Evolutionary conservation across 768 basidiomycete species (phyloP), one percentile per base, ranked within the genome.

Genomic region (Infundibulicybe gibba): DNA sequence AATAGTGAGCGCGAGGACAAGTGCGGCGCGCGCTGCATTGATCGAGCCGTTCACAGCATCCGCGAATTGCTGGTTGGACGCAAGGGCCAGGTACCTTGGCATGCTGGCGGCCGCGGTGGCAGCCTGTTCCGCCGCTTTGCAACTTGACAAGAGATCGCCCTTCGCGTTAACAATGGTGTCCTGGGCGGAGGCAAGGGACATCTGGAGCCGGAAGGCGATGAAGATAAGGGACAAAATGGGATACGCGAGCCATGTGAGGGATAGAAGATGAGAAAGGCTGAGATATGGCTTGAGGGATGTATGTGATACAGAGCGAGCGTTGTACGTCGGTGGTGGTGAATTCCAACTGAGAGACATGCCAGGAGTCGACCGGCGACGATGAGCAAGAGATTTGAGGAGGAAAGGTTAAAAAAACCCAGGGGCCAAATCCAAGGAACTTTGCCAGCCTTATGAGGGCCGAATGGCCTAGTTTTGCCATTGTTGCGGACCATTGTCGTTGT

Each of bases 171-270:
- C 71, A 3, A 90, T 77, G 2, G 84, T 75, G 54, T 76, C 72
- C 58, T 88, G 76, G 3, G 91, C 81, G 11, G 85, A 77, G 16
- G 73, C 73, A 5, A 87, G 76, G 19, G 92, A 90, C 10, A 88
- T 62, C 49, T 85, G 78, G 33, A 97, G 77, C 45, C 90, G 80
- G 59, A 93, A 91, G 31, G 86, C 86, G 62, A 94, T 80, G 60
- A 97, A 89, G 53, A 93, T 63, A 48, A 97, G 81, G 19, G 93
- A 94, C 35, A 95, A 69, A 21, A 97, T 83, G 30, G 92, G 92
- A 54, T 91, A 93, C 8, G 93, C 90, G 33, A 97, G 85, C 86
- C 92, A 90, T 60, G 89, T 78, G 11, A 95, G 79, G 17, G 92
- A 91, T 25, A 95, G 78, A 40, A 92, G 76, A 57, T 94, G 84